Evolutionary conservation across 2,329 filamentous ascomycete genomes (phyloP).

Genomic region (Macrophomina tecta): DNA sequence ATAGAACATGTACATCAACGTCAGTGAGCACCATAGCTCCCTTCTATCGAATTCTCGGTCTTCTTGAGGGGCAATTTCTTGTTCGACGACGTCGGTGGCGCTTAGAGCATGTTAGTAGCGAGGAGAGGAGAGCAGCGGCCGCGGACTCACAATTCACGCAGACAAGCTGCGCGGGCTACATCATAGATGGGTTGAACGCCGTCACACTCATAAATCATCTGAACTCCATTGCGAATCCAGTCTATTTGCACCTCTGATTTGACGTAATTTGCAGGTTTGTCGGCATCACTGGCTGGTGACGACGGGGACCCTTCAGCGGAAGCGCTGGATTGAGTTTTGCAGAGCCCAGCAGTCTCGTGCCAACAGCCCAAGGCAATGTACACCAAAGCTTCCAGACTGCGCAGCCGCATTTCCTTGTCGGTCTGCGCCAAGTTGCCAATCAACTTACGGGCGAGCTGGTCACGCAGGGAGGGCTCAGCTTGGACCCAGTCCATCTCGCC

Average conservation of each 20-base stretch:
- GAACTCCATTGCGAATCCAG: slow-evolving; percentile 53
- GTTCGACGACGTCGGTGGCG: slow-evolving; percentile 25
- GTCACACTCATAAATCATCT: slow-evolving; percentile 47
- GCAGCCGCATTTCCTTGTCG: slow-evolving; percentile 37
- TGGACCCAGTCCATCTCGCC: slow-evolving; percentile 69
- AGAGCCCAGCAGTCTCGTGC: slow-evolving; percentile 57
- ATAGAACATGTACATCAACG: slow-evolving; percentile 56
- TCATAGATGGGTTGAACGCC: slow-evolving; percentile 50
- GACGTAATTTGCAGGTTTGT: slow-evolving; percentile 33
- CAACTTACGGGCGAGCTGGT: slow-evolving; percentile 61
- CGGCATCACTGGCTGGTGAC: slow-evolving; percentile 23
- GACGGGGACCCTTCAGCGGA: slow-evolving; percentile 26
- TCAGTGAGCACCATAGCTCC: slow-evolving; percentile 58
- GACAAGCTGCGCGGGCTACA: slow-evolving; percentile 43
- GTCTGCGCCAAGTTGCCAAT: slow-evolving; percentile 40
- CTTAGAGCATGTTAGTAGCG: slow-evolving; percentile 16
- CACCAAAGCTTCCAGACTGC: slow-evolving; percentile 51
- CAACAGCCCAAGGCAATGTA: slow-evolving; percentile 57
- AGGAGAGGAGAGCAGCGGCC: not conserved
- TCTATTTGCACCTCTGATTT: slow-evolving; percentile 50
- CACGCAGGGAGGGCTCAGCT: slow-evolving; percentile 61
- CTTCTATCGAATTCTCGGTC: slow-evolving; percentile 47
- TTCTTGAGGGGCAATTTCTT: slow-evolving; percentile 36
- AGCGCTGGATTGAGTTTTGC: slow-evolving; percentile 22
- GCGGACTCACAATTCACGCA: slow-evolving; percentile 34